Evolutionary conservation across 2,329 filamentous ascomycete genomes (phyloP).

Genomic region (Hymenotorrendiella dingleyae): DNA sequence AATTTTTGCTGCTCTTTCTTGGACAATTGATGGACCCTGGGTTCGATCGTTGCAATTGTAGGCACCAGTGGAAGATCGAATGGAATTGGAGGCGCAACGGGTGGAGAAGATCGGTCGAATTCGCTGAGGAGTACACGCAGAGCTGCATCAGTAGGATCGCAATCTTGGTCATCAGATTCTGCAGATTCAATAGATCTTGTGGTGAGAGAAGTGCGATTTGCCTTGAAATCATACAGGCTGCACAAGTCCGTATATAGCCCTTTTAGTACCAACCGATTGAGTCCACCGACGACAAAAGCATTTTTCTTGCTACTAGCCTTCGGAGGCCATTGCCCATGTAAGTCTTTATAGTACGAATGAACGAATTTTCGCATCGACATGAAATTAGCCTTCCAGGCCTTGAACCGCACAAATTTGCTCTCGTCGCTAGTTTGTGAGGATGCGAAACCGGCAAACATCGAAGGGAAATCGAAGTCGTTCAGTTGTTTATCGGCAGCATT

Average conservation of each 20-base stretch:
- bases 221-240: conserved; percentile 80
- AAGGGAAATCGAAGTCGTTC: conserved; percentile 87
- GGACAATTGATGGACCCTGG: conserved; percentile 58
- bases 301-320: conserved; percentile 92
- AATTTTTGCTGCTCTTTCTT: conserved; percentile 71
- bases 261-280: conserved; percentile 77
- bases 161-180: conserved; percentile 46
- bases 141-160: conserved; percentile 59
- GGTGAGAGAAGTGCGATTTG: conserved; percentile 72
- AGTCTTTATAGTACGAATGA: conserved; percentile 58
- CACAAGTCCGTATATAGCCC: conserved; percentile 83
- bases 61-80: conserved; percentile 82
- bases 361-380: conserved; percentile 60
- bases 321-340: conserved; percentile 78
- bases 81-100: conserved; percentile 84
- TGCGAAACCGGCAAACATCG: conserved; percentile 80
- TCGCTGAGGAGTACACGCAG: conserved; percentile 77
- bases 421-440: conserved; percentile 74
- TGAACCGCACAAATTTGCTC: conserved; percentile 74
- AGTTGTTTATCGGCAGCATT: conserved; percentile 65
- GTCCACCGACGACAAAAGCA: conserved; percentile 73
- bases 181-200: conserved; percentile 63
- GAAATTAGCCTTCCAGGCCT: conserved; percentile 74
- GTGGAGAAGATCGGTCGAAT: conserved; percentile 83
- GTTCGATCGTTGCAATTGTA: conserved; percentile 57